Base-by-base conservation (phyloP, 768 basidiomycete species). In the Roridomyces roridus region DNA sequence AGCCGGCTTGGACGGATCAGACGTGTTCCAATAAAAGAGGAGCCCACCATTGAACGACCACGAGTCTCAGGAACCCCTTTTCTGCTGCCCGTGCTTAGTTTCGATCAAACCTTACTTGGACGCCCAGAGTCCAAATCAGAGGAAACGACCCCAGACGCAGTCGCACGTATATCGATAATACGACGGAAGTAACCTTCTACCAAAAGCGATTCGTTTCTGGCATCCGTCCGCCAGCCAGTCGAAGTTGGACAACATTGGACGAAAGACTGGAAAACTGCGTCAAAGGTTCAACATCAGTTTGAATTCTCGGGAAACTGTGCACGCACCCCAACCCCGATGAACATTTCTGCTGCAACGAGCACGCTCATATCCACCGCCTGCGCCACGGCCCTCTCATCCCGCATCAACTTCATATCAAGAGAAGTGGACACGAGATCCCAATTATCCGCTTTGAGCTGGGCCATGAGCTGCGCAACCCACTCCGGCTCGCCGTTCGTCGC, bases 211-310 rank as follows among this genome's bases (percentile, higher is more conserved):
- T 41, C 23, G 50, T 57, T 4, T 17, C 18, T 1, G 47, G 36
- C 15, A 36, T 10, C 24, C 47, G 31, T 24, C 57, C 51, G 18
- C 51, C 58, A 29, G 59, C 54, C 4, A 55, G 18, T 7, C 54
- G 41, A 17, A 56, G 39, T 49, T 60, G 59, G 26, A 56, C 49
- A 1, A 56, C 59, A 29, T 60, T 51, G 29, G 54, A 55, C 41
- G 24, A 51, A 14, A 56, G 18, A 29, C 59, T 60, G 26, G 59
- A 57, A 29, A 35, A 51, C 43, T 56, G n/a, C 8, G 34, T 35
- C 34, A 35, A 35, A 17, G 10, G 34, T 17, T 10, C 10, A 35
- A 10, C 17, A 35, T 9, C 34, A 35, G 10, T 9, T 10, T 35
- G 9, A 35, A 9, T 35, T 35, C 34, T 35, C 17, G 17, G 34